These are phyloP conservation scores for Xylaria intraflava DNA, from an alignment of 495 filamentous ascomycete species.

Conservation along the genomic window DNA sequence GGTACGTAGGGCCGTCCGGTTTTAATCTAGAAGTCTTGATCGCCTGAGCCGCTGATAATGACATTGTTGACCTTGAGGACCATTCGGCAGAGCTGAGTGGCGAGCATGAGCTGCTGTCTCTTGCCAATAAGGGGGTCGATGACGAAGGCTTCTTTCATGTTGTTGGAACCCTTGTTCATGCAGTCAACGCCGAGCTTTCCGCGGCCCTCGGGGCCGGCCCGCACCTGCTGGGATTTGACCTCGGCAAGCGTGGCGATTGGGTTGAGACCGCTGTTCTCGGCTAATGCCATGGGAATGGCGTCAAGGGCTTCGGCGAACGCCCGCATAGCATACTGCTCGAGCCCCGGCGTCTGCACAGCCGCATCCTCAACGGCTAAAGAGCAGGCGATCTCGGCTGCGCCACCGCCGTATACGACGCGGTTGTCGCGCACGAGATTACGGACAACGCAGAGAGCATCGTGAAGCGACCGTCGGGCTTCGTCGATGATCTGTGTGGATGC, in stretches of 20 bases:
- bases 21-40: conserved; percentile 75
- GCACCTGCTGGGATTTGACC: conserved; percentile 93
- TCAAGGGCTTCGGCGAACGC: conserved; percentile 95
- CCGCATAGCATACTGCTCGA: conserved; percentile 98
- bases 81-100: conserved; percentile 97
- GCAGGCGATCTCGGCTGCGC: conserved; percentile 96
- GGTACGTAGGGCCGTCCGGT: background rate
- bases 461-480: conserved; percentile 93
- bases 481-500: conserved; percentile 72
- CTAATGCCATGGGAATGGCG: conserved; percentile 89
- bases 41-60: conserved; percentile 86
- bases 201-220: conserved; percentile 64
- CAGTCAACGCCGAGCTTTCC: conserved; percentile 88
- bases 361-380: conserved; percentile 93
- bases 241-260: conserved; percentile 91
- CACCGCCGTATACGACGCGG: conserved; percentile 96
- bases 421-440: conserved; percentile 95
- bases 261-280: conserved; percentile 93
- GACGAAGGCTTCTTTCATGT: conserved; percentile 96
- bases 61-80: conserved; percentile 98
- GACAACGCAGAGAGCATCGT: conserved; percentile 96
- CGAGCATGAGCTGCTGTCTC: conserved; percentile 89
- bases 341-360: conserved; percentile 86
- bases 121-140: conserved; percentile 98
- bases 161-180: conserved; percentile 89